Base-by-base conservation (phyloP, 306 rosid genomes). In the Calophaca sinica region DNA sequence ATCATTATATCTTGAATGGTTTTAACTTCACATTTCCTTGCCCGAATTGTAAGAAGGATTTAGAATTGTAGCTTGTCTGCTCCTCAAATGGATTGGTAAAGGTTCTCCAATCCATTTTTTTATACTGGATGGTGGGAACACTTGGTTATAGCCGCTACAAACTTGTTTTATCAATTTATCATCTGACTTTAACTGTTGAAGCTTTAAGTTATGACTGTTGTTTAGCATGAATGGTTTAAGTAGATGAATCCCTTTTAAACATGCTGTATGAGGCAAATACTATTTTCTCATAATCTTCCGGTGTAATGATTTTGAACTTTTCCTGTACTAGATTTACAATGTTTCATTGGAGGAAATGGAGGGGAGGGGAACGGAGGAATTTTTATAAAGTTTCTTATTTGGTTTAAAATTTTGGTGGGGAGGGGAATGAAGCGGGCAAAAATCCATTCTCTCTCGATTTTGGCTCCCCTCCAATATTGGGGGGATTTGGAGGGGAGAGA, bases 181-280 rank as follows among this genome's bases (percentile, higher is more conserved):
- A 64, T 80, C 63, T 36, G 15, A 58, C n/a, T 26, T 52, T 9
- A 36, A 12, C 54, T 15, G 62, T 50, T 36, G 52, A 68, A 28
- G 14, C 26, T 7, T 72, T 29, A 35, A 13, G 48, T 44, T 26
- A 50, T 51, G n/a, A 51, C 49, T 33, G 3, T 77, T 64, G 57
- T 57, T 49, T 26, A 70, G 60, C 55, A 6, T 53, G 78, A 75
- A 75, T 35, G 52, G 68, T 38, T 54, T 8, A 32, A 57, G 45
- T 33, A 51, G 55, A 6, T 36, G 38, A 66, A 31, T 14, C 11
- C 80, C 66, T 61, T 29, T 7, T 20, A 72, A 72, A 28, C 46
- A 62, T 66, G 82, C 33, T 49, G 64, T 66, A 48, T 70, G 63
- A 48, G 61, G 50, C n/a, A 59, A 62, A 35, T 70, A 35, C 66